These are phyloP conservation scores for Actinomucor elegans DNA, from an alignment of 371 early-diverging fungal genomes.

Conservation along the genomic window DNA sequence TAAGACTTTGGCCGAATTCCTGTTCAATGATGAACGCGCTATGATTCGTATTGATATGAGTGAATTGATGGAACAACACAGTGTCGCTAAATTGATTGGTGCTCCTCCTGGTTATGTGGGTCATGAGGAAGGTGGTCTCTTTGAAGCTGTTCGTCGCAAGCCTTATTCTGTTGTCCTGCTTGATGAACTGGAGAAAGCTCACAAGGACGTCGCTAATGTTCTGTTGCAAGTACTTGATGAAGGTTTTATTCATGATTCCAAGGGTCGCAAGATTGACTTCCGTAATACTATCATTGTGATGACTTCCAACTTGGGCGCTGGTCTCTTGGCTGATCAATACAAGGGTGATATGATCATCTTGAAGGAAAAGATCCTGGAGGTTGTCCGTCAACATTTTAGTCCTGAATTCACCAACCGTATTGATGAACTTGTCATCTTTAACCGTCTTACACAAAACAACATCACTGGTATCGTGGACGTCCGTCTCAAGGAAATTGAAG, in stretches of 20 bases:
- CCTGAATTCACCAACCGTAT: constrained; percentile 93
- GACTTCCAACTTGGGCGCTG: constrained; percentile 83
- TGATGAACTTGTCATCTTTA: constrained; percentile 86
- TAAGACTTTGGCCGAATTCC: constrained; percentile 84
- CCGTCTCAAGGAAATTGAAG: constrained; percentile 75
- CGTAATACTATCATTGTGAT: constrained; percentile 92
- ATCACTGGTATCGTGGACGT: constrained; percentile 84
- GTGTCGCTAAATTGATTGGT: constrained; percentile 87
- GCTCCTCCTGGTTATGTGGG: constrained; percentile 92
- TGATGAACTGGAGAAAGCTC: constrained; percentile 95
- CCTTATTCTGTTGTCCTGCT: constrained; percentile 88
- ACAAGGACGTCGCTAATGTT: constrained; percentile 76
- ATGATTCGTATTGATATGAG: constrained; percentile 93
- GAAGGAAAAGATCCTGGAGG: constrained; percentile 62
- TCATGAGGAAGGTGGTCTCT: constrained; percentile 84
- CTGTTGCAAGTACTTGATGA: constrained; percentile 90
- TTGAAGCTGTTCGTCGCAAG: constrained; percentile 87
- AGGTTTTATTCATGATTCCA: constrained; percentile 86
- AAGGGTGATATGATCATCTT: constrained; percentile 41
- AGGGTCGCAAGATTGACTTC: constrained; percentile 86
- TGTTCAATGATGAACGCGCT: constrained; percentile 85
- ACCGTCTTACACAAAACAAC: constrained; percentile 69
- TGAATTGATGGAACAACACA: constrained; percentile 83
- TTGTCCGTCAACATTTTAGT: constrained; percentile 80
- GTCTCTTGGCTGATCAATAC: constrained; percentile 45